phyloP scores from a whole-genome alignment of 352 stramenopile species.

The Phytopythium aichiense region DNA sequence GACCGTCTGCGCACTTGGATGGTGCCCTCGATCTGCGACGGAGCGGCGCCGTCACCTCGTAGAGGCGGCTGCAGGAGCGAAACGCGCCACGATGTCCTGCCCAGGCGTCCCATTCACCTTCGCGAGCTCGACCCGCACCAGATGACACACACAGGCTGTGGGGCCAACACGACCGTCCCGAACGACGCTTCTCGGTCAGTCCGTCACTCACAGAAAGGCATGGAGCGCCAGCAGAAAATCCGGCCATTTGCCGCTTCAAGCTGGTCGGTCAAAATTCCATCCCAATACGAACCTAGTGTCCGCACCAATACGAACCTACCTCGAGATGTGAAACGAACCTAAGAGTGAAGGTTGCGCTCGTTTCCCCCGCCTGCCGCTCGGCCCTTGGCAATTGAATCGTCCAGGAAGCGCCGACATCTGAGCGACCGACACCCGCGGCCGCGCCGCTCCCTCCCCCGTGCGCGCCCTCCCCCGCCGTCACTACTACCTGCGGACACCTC shows the following conservation, averaged over 20 bases:
- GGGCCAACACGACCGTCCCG: no score
- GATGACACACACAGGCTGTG: no score
- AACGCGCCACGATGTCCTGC: neutral
- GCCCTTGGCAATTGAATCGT: conserved; percentile 5
- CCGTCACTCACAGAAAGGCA: no score
- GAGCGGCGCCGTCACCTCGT: neutral
- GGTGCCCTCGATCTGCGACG: neutral
- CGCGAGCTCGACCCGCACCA: neutral
- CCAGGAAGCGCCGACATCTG: neutral
- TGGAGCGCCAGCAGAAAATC: no score
- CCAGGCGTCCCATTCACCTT: neutral
- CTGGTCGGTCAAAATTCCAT: no score
- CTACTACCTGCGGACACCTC: neutral
- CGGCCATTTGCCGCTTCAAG: no score
- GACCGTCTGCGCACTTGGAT: neutral
- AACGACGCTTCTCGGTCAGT: no score
- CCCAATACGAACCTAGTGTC: no score
- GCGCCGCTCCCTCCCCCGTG: neutral
- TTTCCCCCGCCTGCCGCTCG: conserved; percentile 3
- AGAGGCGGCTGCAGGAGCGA: neutral
- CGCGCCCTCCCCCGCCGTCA: neutral
- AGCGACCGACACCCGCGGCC: neutral
- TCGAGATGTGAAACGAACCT: neutral
- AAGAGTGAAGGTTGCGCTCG: conserved; percentile 1
- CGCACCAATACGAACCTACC: neutral